Evolutionary conservation across 495 filamentous ascomycete species (phyloP).

Genomic region (Rhizodiscina lignyota): DNA sequence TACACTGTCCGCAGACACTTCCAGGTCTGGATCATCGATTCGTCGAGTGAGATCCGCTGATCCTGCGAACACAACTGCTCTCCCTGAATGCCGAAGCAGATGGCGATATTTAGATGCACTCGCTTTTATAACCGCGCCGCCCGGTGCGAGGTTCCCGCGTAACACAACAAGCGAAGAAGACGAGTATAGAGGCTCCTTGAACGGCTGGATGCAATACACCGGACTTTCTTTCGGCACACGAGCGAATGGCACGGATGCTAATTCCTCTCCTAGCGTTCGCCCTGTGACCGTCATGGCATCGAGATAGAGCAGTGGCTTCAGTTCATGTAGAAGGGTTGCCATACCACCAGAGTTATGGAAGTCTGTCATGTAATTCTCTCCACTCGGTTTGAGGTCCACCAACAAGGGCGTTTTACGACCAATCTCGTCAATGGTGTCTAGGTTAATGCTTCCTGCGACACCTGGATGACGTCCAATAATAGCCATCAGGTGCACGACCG

Average conservation of each 20-base stretch:
- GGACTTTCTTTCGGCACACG: slow-evolving; percentile 53
- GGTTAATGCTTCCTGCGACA: slow-evolving; percentile 35
- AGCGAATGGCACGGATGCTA: slow-evolving; percentile 64
- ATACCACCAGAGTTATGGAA: slow-evolving; percentile 56
- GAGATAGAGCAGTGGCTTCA: slow-evolving; percentile 77
- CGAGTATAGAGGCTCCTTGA: slow-evolving; percentile 79
- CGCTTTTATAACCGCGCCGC: slow-evolving; percentile 90
- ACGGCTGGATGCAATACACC: slow-evolving; percentile 62
- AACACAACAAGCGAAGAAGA: slow-evolving; percentile 97
- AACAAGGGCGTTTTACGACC: slow-evolving; percentile 42
- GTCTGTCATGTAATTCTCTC: slow-evolving; percentile 55
- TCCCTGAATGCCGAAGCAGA: too few species aligned
- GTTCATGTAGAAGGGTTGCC: slow-evolving; percentile 35
- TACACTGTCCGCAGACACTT: slow-evolving; percentile 47
- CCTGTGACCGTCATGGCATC: slow-evolving; percentile 85
- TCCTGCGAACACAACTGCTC: slow-evolving; percentile 74
- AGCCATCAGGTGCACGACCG: slow-evolving; percentile 48
- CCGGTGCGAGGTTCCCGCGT: slow-evolving; percentile 76
- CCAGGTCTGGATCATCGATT: slow-evolving; percentile 26
- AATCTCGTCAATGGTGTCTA: slow-evolving; percentile 41
- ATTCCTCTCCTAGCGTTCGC: slow-evolving; percentile 80
- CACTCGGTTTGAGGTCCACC: slow-evolving; percentile 51
- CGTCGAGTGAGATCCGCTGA: slow-evolving; percentile 74
- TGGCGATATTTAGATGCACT: slow-evolving; percentile 97
- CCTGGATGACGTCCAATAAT: too few species aligned